Conservation (phyloP, 2,329 filamentous ascomycete species). For the Chaetomium strumarium region DNA sequence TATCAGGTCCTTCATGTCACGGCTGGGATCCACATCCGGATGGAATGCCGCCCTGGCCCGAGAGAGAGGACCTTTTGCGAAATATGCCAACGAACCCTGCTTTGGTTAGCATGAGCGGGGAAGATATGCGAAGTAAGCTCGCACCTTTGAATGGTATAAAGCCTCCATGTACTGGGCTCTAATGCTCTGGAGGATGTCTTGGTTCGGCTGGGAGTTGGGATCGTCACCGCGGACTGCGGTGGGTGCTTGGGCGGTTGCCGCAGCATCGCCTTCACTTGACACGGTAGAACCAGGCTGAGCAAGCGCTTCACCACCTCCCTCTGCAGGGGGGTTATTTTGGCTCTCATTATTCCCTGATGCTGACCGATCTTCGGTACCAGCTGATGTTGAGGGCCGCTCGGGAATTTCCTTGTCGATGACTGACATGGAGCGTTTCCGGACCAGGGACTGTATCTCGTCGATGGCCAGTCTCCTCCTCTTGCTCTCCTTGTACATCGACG, state of each 20-base stretch:
- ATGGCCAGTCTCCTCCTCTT: conserved; percentile 55
- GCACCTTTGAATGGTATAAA: conserved; percentile 58
- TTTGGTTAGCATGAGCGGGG: conserved; percentile 13
- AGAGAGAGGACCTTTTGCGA: conserved; percentile 75
- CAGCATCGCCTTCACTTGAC: not conserved
- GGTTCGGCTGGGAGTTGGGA: conserved; percentile 34
- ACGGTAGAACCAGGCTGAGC: not conserved
- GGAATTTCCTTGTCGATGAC: conserved; percentile 31
- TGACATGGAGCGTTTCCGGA: conserved; percentile 47
- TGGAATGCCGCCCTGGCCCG: conserved; percentile 67
- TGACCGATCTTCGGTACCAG: conserved; percentile 5
- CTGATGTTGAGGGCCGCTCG: conserved; percentile 10
- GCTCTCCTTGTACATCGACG: conserved; percentile 42
- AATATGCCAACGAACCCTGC: conserved; percentile 73
- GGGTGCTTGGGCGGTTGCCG: conserved; percentile 6
- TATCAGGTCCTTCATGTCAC: conserved; percentile 58
- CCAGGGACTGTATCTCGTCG: conserved; percentile 56
- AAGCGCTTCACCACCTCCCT: not conserved
- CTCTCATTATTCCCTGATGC: not conserved
- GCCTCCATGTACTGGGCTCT: conserved; percentile 54
- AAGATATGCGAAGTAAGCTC: conserved; percentile 25
- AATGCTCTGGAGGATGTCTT: conserved; percentile 53
- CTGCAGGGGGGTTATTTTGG: not conserved
- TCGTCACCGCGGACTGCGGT: conserved; percentile 18
- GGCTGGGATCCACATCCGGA: conserved; percentile 52